Percentiles rank a stretch among this genome's conserved stretches.
Conservation (phyloP, 2,329 filamentous ascomycete genomes). For the Fusarium ambrosium region DNA sequence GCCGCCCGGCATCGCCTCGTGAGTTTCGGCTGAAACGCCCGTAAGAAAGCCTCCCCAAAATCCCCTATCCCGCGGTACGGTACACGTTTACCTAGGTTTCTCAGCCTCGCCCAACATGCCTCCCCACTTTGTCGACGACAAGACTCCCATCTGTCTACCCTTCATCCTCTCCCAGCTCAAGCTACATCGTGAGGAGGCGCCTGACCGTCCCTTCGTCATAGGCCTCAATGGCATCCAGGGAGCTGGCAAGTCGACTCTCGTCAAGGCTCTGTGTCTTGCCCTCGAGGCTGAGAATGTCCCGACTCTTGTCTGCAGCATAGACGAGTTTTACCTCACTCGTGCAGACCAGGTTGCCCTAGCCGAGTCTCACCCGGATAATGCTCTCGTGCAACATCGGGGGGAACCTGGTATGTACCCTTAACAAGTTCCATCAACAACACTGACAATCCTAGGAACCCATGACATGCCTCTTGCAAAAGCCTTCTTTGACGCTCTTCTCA, state of each 20-base stretch:
- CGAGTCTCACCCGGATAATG: constrained; percentile 75
- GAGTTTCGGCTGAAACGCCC: constrained; percentile 36
- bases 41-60: neutral
- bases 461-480: constrained; percentile 74
- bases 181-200: constrained; percentile 57
- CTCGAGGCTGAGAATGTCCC: constrained; percentile 71
- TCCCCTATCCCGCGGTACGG: constrained; percentile 27
- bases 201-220: constrained; percentile 78
- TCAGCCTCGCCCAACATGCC: constrained; percentile 41
- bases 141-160: constrained; percentile 80
- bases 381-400: constrained; percentile 83
- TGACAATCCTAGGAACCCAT: constrained; percentile 67
- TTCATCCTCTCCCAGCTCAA: constrained; percentile 77
- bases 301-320: constrained; percentile 83
- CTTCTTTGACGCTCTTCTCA: constrained; percentile 72
- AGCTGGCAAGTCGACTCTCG: constrained; percentile 91
- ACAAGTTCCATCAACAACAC: neutral
- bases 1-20: constrained; percentile 16
- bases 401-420: constrained; percentile 71
- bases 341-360: constrained; percentile 76
- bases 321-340: constrained; percentile 89
- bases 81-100: neutral
- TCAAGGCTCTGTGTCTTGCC: constrained; percentile 73
- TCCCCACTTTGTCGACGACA: constrained; percentile 76
- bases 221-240: constrained; percentile 94